These are phyloP conservation scores for Musa beccarii DNA, from an alignment of 176 grass and related monocot species.

Conservation along the genomic window DNA sequence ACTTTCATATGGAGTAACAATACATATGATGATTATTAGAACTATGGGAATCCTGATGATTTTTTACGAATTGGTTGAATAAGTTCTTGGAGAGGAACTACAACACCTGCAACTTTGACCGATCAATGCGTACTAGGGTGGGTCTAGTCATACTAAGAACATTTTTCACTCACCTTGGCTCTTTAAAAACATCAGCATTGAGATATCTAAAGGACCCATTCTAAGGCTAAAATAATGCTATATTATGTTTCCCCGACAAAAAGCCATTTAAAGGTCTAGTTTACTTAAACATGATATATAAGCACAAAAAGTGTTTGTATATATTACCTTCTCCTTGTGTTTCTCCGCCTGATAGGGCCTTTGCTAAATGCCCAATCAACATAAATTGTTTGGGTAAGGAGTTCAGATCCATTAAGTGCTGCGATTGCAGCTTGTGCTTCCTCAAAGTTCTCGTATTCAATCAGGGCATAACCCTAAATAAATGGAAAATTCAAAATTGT, in stretches of 20 bases:
- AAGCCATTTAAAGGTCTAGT: no score
- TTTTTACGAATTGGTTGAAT: no score
- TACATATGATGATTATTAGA: no score
- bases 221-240: neutral
- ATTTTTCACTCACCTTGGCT: neutral
- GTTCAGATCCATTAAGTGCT: neutral
- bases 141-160: neutral
- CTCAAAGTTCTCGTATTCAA: slow-evolving; percentile 5
- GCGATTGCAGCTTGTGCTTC: slow-evolving; percentile 2
- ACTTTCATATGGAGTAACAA: neutral
- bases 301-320: no score
- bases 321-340: slow-evolving; percentile 1
- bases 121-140: neutral
- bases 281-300: no score
- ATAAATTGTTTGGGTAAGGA: slow-evolving; percentile 1
- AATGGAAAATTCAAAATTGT: neutral
- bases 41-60: neutral
- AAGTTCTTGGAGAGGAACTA: neutral
- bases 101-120: neutral
- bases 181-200: neutral
- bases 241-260: no score
- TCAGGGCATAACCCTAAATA: neutral
- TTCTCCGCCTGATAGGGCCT: neutral
- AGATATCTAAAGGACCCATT: neutral
- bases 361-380: slow-evolving; percentile 5